These are phyloP conservation scores for Penicillium sp. DNA, from an alignment of 2,329 filamentous ascomycete genomes.

Conservation along the genomic window DNA sequence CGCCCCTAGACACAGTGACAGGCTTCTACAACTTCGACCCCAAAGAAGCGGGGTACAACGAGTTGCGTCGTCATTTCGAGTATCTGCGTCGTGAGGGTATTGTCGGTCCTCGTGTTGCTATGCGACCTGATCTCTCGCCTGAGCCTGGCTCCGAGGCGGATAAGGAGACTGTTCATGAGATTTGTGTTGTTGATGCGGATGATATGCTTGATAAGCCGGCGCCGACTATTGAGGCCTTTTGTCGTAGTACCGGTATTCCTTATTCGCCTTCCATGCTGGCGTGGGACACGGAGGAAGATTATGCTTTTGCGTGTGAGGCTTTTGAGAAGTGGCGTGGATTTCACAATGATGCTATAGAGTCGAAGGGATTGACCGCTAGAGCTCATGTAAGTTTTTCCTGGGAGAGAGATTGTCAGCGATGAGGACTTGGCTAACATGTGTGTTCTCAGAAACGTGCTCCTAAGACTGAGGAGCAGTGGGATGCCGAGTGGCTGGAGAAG, in stretches of 20 bases:
- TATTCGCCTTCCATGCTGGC: conserved; percentile 76
- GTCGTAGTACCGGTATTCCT: conserved; percentile 74
- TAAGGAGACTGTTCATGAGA: conserved; percentile 50
- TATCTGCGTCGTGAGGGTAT: conserved; percentile 70
- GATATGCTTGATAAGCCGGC: conserved; percentile 86
- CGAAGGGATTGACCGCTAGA: conserved; percentile 68
- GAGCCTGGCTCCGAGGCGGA: conserved; percentile 29
- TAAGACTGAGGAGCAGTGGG: conserved; percentile 56
- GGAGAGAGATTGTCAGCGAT: no score
- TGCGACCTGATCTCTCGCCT: conserved; percentile 22
- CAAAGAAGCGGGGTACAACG: conserved; percentile 84
- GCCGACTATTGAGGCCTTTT: conserved; percentile 74
- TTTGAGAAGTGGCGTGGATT: conserved; percentile 99
- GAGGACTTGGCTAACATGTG: conserved; percentile 4
- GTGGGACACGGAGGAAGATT: conserved; percentile 77
- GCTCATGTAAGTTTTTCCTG: conserved; percentile 40
- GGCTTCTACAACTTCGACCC: conserved; percentile 87
- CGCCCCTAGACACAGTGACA: conserved; percentile 77
- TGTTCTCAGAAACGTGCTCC: conserved; percentile 21
- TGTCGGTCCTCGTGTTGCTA: conserved; percentile 67
- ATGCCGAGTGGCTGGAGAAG: conserved; percentile 61
- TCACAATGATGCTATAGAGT: conserved; percentile 90
- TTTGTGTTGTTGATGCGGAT: conserved; percentile 90
- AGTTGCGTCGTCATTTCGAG: conserved; percentile 84
- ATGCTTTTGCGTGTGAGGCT: conserved; percentile 65